Evolutionary conservation across 805 yeast genomes (phyloP).

Genomic region (Nadsonia fulvescens): DNA sequence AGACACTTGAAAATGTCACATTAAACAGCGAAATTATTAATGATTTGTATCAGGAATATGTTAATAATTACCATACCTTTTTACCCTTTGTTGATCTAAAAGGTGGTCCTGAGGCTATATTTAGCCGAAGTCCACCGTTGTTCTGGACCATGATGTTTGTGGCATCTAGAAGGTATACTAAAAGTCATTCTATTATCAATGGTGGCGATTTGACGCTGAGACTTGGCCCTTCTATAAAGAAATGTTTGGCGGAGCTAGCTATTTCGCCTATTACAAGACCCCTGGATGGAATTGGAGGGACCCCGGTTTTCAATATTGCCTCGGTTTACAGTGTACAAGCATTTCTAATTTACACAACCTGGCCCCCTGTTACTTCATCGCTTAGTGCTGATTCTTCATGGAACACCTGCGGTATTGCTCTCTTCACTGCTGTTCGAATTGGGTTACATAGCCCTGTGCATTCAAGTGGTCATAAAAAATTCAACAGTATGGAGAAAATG

Average conservation of each 20-base stretch:
- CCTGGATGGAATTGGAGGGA: slow-evolving; percentile 36
- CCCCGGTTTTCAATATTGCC: slow-evolving; percentile 71
- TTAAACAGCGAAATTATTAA: slow-evolving; percentile 43
- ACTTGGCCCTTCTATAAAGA: slow-evolving; percentile 53
- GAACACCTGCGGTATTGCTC: slow-evolving; percentile 86
- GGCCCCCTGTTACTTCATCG: slow-evolving; percentile 95
- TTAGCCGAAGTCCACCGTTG: slow-evolving; percentile 64
- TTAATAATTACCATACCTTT: slow-evolving; percentile 62
- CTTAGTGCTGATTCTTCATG: slow-evolving; percentile 90
- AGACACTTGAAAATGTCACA: slow-evolving; percentile 50
- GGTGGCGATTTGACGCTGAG: slow-evolving; percentile 34
- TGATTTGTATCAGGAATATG: slow-evolving; percentile 50
- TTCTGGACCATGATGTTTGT: slow-evolving; percentile 90
- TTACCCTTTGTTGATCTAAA: slow-evolving; percentile 73
- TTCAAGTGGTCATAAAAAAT: slow-evolving; percentile 23
- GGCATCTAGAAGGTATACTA: slow-evolving; percentile 45
- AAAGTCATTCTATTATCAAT: slow-evolving; percentile 13
- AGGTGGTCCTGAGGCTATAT: slow-evolving; percentile 68
- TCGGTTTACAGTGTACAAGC: slow-evolving; percentile 93
- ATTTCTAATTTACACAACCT: slow-evolving; percentile 64
- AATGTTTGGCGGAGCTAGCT: slow-evolving; percentile 69
- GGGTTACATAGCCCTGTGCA: slow-evolving; percentile 76
- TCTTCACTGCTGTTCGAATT: slow-evolving; percentile 80
- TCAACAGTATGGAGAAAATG: slow-evolving; percentile 28
- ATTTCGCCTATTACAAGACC: slow-evolving; percentile 80